Conservation (phyloP, 1,284 basidiomycete species). For the Chiua sp. region DNA sequence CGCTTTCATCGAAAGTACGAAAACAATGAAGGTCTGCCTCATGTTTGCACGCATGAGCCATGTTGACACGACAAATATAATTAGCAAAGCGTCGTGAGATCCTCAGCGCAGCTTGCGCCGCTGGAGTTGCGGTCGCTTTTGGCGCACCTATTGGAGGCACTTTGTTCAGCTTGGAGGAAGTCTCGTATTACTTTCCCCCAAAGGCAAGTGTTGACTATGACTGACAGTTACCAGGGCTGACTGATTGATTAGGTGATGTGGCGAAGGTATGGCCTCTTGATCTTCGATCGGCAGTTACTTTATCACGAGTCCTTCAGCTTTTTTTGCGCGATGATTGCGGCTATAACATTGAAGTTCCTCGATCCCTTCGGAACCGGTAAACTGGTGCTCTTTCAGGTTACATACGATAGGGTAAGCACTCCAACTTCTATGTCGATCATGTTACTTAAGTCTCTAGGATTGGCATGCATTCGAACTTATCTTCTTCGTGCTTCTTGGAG, state of each 20-base stretch:
- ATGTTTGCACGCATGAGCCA: not conserved
- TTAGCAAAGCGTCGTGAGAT: conserved; percentile 90
- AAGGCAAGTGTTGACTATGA: conserved; percentile 95
- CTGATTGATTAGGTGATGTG: conserved; percentile 69
- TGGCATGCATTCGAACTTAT: conserved; percentile 99
- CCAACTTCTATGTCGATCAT: not conserved
- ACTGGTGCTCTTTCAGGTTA: conserved; percentile 97
- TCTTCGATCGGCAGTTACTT: conserved; percentile 2
- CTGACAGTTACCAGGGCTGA: conserved; percentile 59
- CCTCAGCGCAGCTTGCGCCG: conserved; percentile 92
- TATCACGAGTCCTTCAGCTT: conserved; percentile 60
- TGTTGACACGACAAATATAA: not conserved
- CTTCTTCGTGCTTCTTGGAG: conserved; percentile 93
- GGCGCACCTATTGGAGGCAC: conserved; percentile 98
- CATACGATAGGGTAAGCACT: conserved; percentile 79
- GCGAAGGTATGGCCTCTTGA: conserved; percentile 66
- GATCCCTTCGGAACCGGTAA: conserved; percentile 98
- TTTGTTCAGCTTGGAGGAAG: conserved; percentile 91
- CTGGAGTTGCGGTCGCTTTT: conserved; percentile 97
- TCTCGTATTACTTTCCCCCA: conserved; percentile 95
- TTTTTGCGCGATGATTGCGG: conserved; percentile 96
- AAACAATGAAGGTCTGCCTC: conserved; percentile 80
- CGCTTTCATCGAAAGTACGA: conserved; percentile 90
- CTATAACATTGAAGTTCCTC: conserved; percentile 91
- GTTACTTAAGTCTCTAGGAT: conserved; percentile 54